Conservation (phyloP, 2,329 filamentous ascomycete genomes). For the Rosellinia necatrix region DNA sequence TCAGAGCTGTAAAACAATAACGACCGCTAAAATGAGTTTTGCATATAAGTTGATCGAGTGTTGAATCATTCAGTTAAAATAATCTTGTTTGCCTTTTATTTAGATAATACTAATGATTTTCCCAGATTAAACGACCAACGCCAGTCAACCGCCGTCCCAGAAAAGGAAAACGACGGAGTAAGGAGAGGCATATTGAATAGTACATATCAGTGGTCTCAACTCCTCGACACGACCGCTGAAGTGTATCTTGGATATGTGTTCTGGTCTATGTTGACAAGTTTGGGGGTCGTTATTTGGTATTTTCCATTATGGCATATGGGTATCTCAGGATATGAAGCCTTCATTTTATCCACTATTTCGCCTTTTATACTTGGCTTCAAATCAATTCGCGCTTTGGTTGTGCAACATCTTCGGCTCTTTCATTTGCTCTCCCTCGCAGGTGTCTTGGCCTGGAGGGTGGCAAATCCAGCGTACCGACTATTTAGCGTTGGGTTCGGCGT, state of each 20-base stretch:
- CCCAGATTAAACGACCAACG: constrained; percentile 54
- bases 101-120: constrained; percentile 34
- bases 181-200: constrained; percentile 71
- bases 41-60: constrained; percentile 36
- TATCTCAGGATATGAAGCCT: constrained; percentile 91
- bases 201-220: constrained; percentile 73
- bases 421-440: constrained; percentile 81
- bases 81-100: constrained; percentile 7
- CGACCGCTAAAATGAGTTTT: neutral
- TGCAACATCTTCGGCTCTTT: constrained; percentile 70
- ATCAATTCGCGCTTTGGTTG: constrained; percentile 68
- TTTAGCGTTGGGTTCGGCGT: constrained; percentile 83
- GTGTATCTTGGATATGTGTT: constrained; percentile 95
- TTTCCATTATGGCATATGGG: constrained; percentile 99
- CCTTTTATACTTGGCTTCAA: constrained; percentile 77
- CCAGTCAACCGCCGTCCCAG: constrained; percentile 56
- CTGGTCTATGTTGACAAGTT: constrained; percentile 90
- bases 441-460: constrained; percentile 77
- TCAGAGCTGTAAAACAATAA: neutral
- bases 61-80: constrained; percentile 16
- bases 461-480: constrained; percentile 74
- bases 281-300: constrained; percentile 93
- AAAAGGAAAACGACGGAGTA: constrained; percentile 80
- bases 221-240: constrained; percentile 82
- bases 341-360: constrained; percentile 83